These are phyloP conservation scores for Sporothrix variecibatus DNA, from an alignment of 2,329 filamentous ascomycete species.

Conservation along the genomic window DNA sequence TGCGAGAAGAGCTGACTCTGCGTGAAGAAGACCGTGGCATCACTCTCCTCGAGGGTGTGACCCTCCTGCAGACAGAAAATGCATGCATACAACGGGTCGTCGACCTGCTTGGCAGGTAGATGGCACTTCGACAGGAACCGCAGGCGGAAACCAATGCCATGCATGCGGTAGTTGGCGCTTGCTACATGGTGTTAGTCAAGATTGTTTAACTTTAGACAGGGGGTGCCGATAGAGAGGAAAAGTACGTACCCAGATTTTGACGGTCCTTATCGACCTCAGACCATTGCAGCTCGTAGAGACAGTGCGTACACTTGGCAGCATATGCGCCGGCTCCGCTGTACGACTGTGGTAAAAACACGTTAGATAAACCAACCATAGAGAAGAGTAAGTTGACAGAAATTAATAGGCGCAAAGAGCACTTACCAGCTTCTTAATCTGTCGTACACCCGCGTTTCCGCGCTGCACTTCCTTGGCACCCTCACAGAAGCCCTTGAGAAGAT, in stretches of 20 bases:
- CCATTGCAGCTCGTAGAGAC: constrained; percentile 57
- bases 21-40: constrained; percentile 59
- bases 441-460: constrained; percentile 52
- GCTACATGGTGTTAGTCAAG: constrained; percentile 37
- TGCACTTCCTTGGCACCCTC: constrained; percentile 54
- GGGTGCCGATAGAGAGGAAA: too few relatives aligned
- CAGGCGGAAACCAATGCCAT: constrained; percentile 52
- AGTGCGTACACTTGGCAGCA: constrained; percentile 55
- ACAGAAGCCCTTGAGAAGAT: constrained; percentile 57
- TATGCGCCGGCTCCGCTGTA: constrained; percentile 41
- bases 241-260: constrained; percentile 48
- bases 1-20: constrained; percentile 56
- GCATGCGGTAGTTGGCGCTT: constrained; percentile 50
- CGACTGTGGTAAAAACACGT: constrained; percentile 28
- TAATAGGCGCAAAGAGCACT: constrained; percentile 27
- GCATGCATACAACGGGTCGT: constrained; percentile 58
- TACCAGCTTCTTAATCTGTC: constrained; percentile 53
- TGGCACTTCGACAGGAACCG: constrained; percentile 61
- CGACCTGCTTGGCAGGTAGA: constrained; percentile 50
- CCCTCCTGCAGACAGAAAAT: constrained; percentile 55
- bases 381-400: not conserved
- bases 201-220: not conserved
- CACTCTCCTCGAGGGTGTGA: constrained; percentile 54
- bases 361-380: not conserved
- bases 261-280: constrained; percentile 54